phyloP scores from a whole-genome alignment of 2,329 filamentous ascomycete genomes.

The Botryosphaeria dothidea region DNA sequence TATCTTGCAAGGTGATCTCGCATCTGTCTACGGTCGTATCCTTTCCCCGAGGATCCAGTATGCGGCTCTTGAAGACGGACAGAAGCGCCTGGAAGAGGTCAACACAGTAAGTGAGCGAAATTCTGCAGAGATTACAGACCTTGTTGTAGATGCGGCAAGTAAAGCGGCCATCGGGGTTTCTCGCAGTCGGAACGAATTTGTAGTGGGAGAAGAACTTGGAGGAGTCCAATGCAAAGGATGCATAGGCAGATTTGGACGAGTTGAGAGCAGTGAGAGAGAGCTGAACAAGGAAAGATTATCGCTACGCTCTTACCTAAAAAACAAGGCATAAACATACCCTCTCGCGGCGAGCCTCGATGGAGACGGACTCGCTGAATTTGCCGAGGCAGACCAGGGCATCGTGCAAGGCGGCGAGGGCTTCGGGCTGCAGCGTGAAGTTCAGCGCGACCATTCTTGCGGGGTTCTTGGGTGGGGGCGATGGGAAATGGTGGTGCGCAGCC shows the following conservation, averaged over 20 bases:
- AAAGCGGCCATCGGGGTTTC: constrained; percentile 54
- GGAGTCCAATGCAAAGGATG: constrained; percentile 67
- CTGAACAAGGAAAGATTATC: constrained; percentile 41
- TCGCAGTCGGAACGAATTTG: constrained; percentile 54
- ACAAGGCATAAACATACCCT: constrained; percentile 49
- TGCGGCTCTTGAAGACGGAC: constrained; percentile 71
- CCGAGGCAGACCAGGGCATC: constrained; percentile 73
- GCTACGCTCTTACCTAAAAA: constrained; percentile 23
- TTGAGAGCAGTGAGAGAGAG: constrained; percentile 75
- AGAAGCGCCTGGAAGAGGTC: constrained; percentile 49
- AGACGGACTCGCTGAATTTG: constrained; percentile 79
- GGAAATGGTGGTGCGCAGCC: background rate
- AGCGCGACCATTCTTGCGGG: constrained; percentile 50
- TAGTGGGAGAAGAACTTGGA: constrained; percentile 73
- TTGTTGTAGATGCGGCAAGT: constrained; percentile 75
- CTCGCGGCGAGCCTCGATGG: constrained; percentile 70
- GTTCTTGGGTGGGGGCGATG: background rate
- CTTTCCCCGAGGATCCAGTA: constrained; percentile 63
- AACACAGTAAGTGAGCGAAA: background rate
- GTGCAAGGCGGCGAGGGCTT: constrained; percentile 69
- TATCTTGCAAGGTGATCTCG: constrained; percentile 72
- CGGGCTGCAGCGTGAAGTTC: constrained; percentile 72
- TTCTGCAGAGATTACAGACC: constrained; percentile 40
- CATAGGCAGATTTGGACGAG: constrained; percentile 77
- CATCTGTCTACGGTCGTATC: constrained; percentile 73